Conservation (phyloP, 208 protist species). For the Trypanosoma mega region DNA sequence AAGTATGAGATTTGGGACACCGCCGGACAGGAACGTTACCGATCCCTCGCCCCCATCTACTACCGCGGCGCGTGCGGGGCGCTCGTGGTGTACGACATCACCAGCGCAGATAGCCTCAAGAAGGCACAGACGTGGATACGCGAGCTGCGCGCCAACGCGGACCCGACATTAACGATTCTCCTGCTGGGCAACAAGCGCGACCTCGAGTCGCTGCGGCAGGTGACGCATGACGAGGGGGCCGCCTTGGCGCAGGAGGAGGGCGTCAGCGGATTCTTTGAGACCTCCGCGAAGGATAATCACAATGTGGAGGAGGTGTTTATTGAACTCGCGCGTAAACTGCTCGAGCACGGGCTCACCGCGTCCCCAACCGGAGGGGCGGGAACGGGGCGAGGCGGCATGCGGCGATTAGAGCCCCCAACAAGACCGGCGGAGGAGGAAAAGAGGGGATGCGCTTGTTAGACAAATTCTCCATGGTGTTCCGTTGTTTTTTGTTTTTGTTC, state of each 20-base stretch:
- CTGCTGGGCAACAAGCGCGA: constrained; percentile 97
- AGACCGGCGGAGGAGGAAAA: constrained; percentile 23
- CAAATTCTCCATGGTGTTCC: constrained; percentile 8
- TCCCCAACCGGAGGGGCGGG: constrained; percentile 10
- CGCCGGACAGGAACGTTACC: constrained; percentile 91
- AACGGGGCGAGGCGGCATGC: constrained; percentile 18
- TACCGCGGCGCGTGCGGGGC: constrained; percentile 91
- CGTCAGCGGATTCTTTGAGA: constrained; percentile 81
- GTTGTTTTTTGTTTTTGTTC: constrained; percentile 1
- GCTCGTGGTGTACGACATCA: constrained; percentile 98
- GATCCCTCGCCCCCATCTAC: constrained; percentile 91
- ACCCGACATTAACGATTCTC: constrained; percentile 89
- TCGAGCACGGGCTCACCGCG: constrained; percentile 81
- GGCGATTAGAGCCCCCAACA: constrained; percentile 30
- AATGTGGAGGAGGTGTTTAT: constrained; percentile 89
- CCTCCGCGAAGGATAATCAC: constrained; percentile 83
- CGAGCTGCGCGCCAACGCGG: constrained; percentile 92
- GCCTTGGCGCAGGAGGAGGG: constrained; percentile 69
- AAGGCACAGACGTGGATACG: constrained; percentile 97
- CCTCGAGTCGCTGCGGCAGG: constrained; percentile 85
- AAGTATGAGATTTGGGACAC: constrained; percentile 94
- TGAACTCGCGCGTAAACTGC: constrained; percentile 90
- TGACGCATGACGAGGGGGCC: constrained; percentile 67
- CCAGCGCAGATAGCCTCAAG: constrained; percentile 92
- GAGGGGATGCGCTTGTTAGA: constrained; percentile 35